Evolutionary conservation across 2,329 filamentous ascomycete genomes (phyloP).

Genomic region (Fusarium keratoplasticum): DNA sequence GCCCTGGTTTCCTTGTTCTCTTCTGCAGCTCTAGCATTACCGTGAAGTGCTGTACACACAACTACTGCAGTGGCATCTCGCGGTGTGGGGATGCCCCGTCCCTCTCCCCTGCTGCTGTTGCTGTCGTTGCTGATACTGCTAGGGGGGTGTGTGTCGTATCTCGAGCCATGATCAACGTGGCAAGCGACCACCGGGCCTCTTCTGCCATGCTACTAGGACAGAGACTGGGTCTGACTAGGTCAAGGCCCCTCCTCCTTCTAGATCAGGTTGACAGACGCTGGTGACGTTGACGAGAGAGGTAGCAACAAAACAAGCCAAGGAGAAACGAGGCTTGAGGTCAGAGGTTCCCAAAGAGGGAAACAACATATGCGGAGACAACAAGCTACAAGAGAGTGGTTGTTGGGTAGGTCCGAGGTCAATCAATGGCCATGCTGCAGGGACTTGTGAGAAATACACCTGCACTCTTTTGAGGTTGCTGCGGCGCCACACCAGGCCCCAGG

Average conservation of each 20-base stretch:
- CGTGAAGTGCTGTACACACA: conserved; percentile 35
- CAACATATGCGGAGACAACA: conserved; percentile 1
- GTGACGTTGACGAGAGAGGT: not conserved
- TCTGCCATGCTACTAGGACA: conserved; percentile 17
- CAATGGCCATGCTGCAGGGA: conserved; percentile 42
- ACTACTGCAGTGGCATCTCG: conserved; percentile 37
- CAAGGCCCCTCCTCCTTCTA: conserved; percentile 3
- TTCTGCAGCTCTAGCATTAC: conserved; percentile 32
- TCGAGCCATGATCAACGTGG: conserved; percentile 50
- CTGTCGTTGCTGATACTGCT: conserved; percentile 31
- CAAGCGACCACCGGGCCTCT: conserved; percentile 42
- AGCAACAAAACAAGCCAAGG: not conserved
- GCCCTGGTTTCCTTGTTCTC: conserved; percentile 31
- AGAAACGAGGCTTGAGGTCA: not conserved
- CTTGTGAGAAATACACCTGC: conserved; percentile 29
- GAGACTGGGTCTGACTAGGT: not conserved
- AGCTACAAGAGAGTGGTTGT: not conserved
- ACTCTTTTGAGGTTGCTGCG: conserved; percentile 27
- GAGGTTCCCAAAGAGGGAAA: not conserved
- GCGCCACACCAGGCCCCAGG: conserved; percentile 40
- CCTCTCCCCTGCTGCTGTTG: conserved; percentile 29
- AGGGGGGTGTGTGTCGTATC: conserved; percentile 36
- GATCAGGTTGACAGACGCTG: not conserved
- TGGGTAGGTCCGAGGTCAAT: conserved; percentile 15
- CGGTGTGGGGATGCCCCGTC: conserved; percentile 41